These are phyloP conservation scores for Conringia planisiliqua DNA, from an alignment of 345 rosid species.

Conservation along the genomic window DNA sequence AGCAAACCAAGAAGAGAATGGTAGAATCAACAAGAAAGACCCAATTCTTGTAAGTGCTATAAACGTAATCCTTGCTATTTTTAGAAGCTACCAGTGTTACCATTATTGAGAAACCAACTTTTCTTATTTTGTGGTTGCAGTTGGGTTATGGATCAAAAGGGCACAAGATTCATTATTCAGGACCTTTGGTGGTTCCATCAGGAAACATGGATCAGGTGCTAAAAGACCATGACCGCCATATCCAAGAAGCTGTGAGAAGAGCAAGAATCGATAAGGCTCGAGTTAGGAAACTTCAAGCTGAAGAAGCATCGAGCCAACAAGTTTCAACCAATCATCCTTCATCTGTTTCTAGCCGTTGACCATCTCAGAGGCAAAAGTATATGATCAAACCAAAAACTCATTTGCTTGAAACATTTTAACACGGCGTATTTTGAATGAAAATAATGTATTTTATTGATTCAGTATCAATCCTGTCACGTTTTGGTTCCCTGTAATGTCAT, in stretches of 20 bases:
- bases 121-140: conserved; percentile 36
- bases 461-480: conserved; percentile 21
- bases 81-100: not conserved
- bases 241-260: conserved; percentile 91
- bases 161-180: conserved; percentile 90
- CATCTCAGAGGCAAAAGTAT: conserved; percentile 15
- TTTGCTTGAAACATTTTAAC: conserved; percentile 14
- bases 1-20: conserved; percentile 64
- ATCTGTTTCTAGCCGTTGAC: conserved; percentile 79
- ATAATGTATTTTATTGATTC: conserved; percentile 28
- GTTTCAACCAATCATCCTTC: conserved; percentile 47
- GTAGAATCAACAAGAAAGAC: conserved; percentile 57
- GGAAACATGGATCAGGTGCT: conserved; percentile 90
- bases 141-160: conserved; percentile 91
- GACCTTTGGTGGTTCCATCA: conserved; percentile 81
- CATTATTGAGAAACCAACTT: not conserved
- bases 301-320: conserved; percentile 57
- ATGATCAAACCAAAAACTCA: not conserved
- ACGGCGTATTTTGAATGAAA: not conserved
- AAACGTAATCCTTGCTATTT: not conserved
- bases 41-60: conserved; percentile 65
- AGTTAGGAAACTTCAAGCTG: conserved; percentile 60
- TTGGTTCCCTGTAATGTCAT: conserved; percentile 5
- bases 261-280: conserved; percentile 85
- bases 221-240: conserved; percentile 96